A percentile compares a stretch with the other conserved stretches of the same genome.
Conservation (phyloP, 1,284 basidiomycete genomes). For the Rhodotorula sp. region DNA sequence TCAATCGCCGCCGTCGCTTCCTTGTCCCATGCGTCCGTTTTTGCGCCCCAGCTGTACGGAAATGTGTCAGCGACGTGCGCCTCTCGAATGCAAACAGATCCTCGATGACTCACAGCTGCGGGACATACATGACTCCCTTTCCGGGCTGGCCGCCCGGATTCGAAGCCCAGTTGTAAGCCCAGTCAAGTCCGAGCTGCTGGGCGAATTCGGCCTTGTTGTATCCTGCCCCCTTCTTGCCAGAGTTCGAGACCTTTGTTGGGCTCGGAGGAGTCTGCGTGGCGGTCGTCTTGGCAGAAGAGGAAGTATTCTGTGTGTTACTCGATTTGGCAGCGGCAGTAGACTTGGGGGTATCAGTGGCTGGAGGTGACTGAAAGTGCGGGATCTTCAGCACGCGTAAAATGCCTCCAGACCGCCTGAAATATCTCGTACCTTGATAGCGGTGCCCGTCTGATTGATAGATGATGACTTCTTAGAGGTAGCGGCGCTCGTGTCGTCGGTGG, state of each 20-base stretch:
- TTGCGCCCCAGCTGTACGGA: conserved; percentile 19
- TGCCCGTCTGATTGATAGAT: too few relatives aligned
- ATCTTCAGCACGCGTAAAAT: too few relatives aligned
- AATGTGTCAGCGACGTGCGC: rapidly evolving
- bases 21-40: conserved; percentile 11
- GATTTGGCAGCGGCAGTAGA: too few relatives aligned
- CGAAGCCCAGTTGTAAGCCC: conserved; percentile 31
- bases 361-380: too few relatives aligned
- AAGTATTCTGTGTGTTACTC: too few relatives aligned
- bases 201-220: conserved; percentile 21
- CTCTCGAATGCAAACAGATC: background rate
- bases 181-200: conserved; percentile 14
- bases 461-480: too few relatives aligned
- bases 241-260: background rate
- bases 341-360: too few relatives aligned
- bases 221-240: conserved; percentile 27
- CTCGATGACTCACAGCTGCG: conserved; percentile 23
- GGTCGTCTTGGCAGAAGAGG: too few relatives aligned
- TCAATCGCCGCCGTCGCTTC: conserved; percentile 11
- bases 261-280: background rate
- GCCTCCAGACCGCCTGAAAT: too few relatives aligned
- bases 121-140: conserved; percentile 25
- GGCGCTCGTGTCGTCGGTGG: too few relatives aligned
- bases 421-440: too few relatives aligned
- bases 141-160: background rate